phyloP scores from a whole-genome alignment of 805 yeast species.

The Starmerella scarabaei region DNA sequence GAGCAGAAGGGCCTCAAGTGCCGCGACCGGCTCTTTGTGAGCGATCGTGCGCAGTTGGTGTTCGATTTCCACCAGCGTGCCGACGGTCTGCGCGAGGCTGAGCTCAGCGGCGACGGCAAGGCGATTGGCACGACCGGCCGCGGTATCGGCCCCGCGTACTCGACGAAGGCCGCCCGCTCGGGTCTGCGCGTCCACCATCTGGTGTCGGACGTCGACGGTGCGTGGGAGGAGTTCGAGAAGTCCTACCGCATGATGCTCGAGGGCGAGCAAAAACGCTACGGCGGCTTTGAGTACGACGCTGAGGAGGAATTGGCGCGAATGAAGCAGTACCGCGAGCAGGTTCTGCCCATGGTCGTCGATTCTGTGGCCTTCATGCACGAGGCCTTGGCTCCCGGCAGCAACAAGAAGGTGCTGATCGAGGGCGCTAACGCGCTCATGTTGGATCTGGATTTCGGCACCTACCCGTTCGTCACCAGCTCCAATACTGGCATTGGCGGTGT shows the following conservation, averaged over 20 bases:
- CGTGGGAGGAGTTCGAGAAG: constrained; percentile 83
- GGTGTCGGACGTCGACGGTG: constrained; percentile 74
- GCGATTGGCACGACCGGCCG: constrained; percentile 96
- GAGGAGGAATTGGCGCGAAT: constrained; percentile 70
- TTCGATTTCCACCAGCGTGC: constrained; percentile 97
- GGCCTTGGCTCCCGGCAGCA: constrained; percentile 49
- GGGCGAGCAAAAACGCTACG: constrained; percentile 80
- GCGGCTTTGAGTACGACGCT: constrained; percentile 65
- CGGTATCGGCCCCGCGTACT: constrained; percentile 97
- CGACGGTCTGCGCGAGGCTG: constrained; percentile 89
- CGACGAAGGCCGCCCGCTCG: constrained; percentile 92
- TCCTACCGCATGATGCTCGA: constrained; percentile 64
- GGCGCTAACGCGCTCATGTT: constrained; percentile 98
- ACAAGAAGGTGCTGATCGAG: constrained; percentile 79
- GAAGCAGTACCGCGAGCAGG: constrained; percentile 55
- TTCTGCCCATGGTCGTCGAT: constrained; percentile 88
- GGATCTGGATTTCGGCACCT: constrained; percentile 95
- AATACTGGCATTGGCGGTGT: constrained; percentile 97
- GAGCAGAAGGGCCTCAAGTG: constrained; percentile 69
- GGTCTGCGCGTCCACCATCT: constrained; percentile 95
- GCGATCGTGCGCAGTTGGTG: constrained; percentile 91
- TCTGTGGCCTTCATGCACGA: constrained; percentile 64
- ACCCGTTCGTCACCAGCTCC: constrained; percentile 93
- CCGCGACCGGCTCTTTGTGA: constrained; percentile 65
- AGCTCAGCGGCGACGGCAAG: constrained; percentile 65